Conservation (phyloP, 306 rosid species). For the Dicorynia guianensis region DNA sequence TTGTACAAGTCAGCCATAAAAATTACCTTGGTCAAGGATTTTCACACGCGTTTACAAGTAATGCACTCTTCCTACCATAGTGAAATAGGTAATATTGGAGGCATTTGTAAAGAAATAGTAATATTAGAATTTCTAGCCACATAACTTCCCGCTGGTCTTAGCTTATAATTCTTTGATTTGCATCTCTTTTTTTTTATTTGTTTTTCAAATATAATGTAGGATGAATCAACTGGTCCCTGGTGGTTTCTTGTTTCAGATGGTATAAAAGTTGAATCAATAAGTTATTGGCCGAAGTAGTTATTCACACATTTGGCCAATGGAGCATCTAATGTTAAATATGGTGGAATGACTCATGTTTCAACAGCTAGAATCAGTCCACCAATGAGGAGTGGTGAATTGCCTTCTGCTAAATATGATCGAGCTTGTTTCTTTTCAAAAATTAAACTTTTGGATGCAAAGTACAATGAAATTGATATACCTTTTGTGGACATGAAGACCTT, state of each 20-base stretch:
- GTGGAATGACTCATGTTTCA: constrained; percentile 4
- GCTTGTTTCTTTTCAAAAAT: background rate
- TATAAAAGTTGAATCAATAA: background rate
- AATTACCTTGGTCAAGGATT: background rate
- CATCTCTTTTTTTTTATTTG: too few relatives aligned
- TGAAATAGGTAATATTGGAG: background rate
- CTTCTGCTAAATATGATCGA: rapidly evolving
- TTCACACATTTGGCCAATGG: background rate
- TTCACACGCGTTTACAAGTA: rapidly evolving
- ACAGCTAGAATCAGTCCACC: background rate
- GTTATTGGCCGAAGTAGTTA: constrained; percentile 35
- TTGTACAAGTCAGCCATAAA: background rate
- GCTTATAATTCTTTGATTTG: too few relatives aligned
- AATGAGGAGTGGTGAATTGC: constrained; percentile 35
- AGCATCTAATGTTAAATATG: constrained; percentile 1
- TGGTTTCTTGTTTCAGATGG: background rate
- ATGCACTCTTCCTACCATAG: rapidly evolving
- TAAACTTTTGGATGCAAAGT: background rate
- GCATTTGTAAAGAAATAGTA: too few relatives aligned
- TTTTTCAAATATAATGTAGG: background rate
- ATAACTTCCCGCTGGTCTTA: too few relatives aligned
- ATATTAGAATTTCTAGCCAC: too few relatives aligned
- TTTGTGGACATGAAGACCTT: background rate
- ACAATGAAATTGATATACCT: background rate
- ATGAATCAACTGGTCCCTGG: background rate